Base-by-base conservation (phyloP, 345 rosid species). In the Sisymbrium altissimum region DNA sequence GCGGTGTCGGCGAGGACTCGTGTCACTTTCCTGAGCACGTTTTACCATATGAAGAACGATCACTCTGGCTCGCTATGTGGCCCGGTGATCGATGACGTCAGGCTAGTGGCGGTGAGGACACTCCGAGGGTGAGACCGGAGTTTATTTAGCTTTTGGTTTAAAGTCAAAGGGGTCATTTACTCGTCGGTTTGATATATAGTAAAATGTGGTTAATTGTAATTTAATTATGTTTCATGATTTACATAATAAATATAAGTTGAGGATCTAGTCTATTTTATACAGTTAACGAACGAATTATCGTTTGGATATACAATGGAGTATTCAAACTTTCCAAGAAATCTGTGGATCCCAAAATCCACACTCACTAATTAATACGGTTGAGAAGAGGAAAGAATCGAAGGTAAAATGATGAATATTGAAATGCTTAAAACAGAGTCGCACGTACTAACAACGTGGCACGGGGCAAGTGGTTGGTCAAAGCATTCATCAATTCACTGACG, bases 21-120 rank as follows among this genome's bases (percentile, higher is more conserved):
- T 19, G 71, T 92, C 39, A 82, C 78, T 77, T 88, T 92, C 84
- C 66, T 79, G 7, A 88, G 96, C 87, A 83, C 96, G 1, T 83
- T 66, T 73, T 89, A 89, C 57, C 69, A 75, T 64, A 89, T 82
- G 87, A 86, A 69, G 64, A 85, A 73, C 14, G 93, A 88, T 71
- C 75, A 85, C 79, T 84, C 89, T 6, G 93, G 92, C 9, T 84
- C 93, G 11, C 84, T 92, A 1, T 92, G 97, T 38, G 93, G 97
- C 13, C 96, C 96, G 4, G 88, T 92, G 5, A 14, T 92, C 10
- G 96, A 92, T 72, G 90, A 85, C 36, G 86, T 88, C 19, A 86
- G 59, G 79, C 71, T 89, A 33, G 58, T 89, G 35, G 80, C 76
- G 21, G 76, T 81, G 53, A 73, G 83, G 52, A 68, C 61, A 72